phyloP scores from a whole-genome alignment of 2,329 filamentous ascomycete genomes.

The Balansia obtecta region DNA sequence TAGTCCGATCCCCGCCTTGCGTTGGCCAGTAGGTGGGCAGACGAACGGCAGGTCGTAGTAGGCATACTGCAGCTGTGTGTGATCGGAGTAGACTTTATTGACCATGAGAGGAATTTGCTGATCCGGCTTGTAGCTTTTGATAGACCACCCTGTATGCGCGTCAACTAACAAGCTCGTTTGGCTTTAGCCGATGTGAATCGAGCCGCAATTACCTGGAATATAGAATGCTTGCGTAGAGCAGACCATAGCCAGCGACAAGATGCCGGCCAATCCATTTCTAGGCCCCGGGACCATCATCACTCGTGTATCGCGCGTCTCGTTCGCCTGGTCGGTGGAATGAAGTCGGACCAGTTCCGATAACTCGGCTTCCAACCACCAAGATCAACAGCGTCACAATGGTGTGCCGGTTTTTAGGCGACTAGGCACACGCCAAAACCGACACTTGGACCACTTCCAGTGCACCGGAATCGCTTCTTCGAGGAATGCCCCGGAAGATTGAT shows the following conservation, averaged over 20 bases:
- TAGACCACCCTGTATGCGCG: constrained; percentile 53
- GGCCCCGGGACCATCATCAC: constrained; percentile 9
- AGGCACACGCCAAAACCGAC: no score
- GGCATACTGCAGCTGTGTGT: constrained; percentile 82
- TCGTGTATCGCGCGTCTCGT: neutral
- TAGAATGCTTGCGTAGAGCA: constrained; percentile 54
- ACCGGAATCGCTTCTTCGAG: neutral
- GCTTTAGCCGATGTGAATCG: no score
- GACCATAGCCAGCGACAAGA: constrained; percentile 30
- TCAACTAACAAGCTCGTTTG: constrained; percentile 2
- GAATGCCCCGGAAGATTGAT: neutral
- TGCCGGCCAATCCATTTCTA: constrained; percentile 23
- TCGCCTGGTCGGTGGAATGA: neutral
- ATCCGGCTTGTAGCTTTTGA: constrained; percentile 64
- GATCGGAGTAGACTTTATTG: constrained; percentile 86
- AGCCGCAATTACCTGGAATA: constrained; percentile 57
- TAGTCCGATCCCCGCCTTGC: constrained; percentile 52
- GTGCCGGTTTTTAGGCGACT: no score
- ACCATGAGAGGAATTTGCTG: constrained; percentile 75
- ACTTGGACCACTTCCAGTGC: no score
- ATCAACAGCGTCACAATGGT: no score
- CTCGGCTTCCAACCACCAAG: neutral
- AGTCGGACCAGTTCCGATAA: neutral
- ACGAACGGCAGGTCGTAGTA: constrained; percentile 84
- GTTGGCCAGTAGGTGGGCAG: constrained; percentile 62